A percentile compares a stretch with the other conserved stretches of the same genome.
Evolutionary conservation across 495 filamentous ascomycete genomes (phyloP).

Genomic region (Talaromyces wortmannii): DNA sequence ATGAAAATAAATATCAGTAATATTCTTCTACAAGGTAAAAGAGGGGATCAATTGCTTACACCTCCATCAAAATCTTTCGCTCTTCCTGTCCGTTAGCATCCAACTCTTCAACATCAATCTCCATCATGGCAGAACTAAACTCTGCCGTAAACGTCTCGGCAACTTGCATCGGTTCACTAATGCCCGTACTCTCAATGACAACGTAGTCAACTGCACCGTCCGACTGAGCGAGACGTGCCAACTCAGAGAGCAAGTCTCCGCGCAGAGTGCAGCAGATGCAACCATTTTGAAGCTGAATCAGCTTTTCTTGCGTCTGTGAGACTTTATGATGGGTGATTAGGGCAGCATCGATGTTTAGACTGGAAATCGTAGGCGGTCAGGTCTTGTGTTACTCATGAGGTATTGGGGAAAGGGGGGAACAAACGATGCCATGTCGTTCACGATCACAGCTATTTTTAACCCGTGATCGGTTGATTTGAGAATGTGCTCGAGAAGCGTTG

Average conservation of each 20-base stretch:
- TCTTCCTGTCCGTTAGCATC: slow-evolving; percentile 22
- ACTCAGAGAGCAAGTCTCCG: slow-evolving; percentile 48
- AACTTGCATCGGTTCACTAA: slow-evolving; percentile 58
- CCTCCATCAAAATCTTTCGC: slow-evolving; percentile 27
- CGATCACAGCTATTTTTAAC: slow-evolving; percentile 47
- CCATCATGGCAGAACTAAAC: slow-evolving; percentile 37
- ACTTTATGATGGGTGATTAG: slow-evolving; percentile 46
- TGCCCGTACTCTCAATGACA: slow-evolving; percentile 53
- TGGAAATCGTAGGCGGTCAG: slow-evolving; percentile 4
- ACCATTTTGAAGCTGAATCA: slow-evolving; percentile 55
- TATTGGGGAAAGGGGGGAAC: slow-evolving; percentile 7
- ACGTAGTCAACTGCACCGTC: slow-evolving; percentile 48
- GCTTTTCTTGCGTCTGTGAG: slow-evolving; percentile 44
- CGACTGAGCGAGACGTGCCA: slow-evolving; percentile 38
- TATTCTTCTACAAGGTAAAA: slow-evolving; percentile 4
- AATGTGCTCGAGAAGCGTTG: slow-evolving; percentile 50
- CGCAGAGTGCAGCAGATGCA: slow-evolving; percentile 58
- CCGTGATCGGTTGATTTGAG: slow-evolving; percentile 46
- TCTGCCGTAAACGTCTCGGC: slow-evolving; percentile 53
- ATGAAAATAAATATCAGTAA: slow-evolving; percentile 8
- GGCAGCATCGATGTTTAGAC: slow-evolving; percentile 50
- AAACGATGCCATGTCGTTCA: slow-evolving; percentile 50
- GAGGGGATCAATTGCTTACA: slow-evolving; percentile 14
- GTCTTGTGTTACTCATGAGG: neutral
- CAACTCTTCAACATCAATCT: slow-evolving; percentile 19